Percentiles rank a stretch among this genome's conserved stretches.
Conservation (phyloP, 768 basidiomycete genomes). For the Leucosporidium creatinivorum region DNA sequence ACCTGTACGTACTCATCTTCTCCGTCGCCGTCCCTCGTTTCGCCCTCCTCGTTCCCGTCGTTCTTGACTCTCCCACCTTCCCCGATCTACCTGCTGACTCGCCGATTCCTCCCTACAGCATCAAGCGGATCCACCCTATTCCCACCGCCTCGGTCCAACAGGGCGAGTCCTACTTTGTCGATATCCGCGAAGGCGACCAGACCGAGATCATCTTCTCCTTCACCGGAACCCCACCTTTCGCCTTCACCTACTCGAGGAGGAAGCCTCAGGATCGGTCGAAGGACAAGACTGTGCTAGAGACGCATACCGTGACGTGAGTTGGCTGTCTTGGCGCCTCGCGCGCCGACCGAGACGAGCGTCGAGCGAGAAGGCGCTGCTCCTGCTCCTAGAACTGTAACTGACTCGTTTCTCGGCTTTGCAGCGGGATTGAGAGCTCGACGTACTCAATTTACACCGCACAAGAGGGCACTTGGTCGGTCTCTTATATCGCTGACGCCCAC, state of each 20-base stretch:
- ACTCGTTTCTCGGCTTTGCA: not conserved
- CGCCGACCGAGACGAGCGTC: not conserved
- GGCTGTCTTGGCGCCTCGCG: not conserved
- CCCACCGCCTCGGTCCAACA: conserved; percentile 84
- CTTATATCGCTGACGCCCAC: conserved; percentile 78
- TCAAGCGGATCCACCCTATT: conserved; percentile 58
- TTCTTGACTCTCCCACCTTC: no score
- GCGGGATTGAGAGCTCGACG: conserved; percentile 50
- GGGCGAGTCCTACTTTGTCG: conserved; percentile 70
- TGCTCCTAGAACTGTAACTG: not conserved
- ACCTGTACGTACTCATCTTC: not conserved
- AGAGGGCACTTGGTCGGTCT: conserved; percentile 86
- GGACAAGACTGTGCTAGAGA: conserved; percentile 73
- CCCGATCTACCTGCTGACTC: not conserved
- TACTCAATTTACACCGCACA: conserved; percentile 88
- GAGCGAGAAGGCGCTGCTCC: not conserved
- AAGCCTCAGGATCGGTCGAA: conserved; percentile 49
- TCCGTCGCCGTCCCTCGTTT: not conserved
- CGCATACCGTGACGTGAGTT: conserved; percentile 78
- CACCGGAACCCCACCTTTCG: conserved; percentile 86
- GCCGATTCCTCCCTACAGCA: not conserved
- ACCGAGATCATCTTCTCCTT: conserved; percentile 88
- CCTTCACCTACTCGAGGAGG: conserved; percentile 86
- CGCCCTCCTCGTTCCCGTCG: not conserved
- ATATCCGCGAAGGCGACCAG: conserved; percentile 80